These are phyloP conservation scores for Jackrogersella multiformis DNA, from an alignment of 495 filamentous ascomycete species.

Conservation along the genomic window DNA sequence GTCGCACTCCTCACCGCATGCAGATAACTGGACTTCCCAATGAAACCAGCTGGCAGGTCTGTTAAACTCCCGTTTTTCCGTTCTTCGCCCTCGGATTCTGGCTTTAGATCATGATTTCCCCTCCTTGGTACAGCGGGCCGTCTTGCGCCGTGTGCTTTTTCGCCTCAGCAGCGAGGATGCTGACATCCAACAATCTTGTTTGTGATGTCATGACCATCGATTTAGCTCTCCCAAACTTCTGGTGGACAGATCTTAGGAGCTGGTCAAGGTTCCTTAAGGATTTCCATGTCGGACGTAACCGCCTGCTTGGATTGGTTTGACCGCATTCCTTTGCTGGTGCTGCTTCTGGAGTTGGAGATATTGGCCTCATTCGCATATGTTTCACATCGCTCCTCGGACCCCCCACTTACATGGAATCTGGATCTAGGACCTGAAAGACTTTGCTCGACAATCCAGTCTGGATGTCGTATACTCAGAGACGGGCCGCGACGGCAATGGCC, in stretches of 20 bases:
- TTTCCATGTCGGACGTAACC: constrained; percentile 40
- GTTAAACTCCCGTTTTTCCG: constrained; percentile 68
- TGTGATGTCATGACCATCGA: constrained; percentile 40
- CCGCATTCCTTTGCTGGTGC: constrained; percentile 50
- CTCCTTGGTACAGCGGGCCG: constrained; percentile 48
- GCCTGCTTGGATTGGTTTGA: constrained; percentile 48
- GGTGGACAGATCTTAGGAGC: constrained; percentile 45
- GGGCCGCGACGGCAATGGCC: constrained; percentile 88
- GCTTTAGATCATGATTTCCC: constrained; percentile 47
- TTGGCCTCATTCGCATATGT: constrained; percentile 55
- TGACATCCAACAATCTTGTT: constrained; percentile 34
- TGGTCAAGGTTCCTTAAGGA: constrained; percentile 43
- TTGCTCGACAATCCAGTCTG: constrained; percentile 93
- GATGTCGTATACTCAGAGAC: constrained; percentile 99
- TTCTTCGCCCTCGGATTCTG: constrained; percentile 62
- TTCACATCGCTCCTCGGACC: constrained; percentile 53
- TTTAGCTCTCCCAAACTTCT: constrained; percentile 41
- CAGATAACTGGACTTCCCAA: constrained; percentile 93
- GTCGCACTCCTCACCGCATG: constrained; percentile 96
- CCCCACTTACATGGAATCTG: constrained; percentile 65
- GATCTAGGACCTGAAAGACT: constrained; percentile 98
- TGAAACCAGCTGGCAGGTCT: constrained; percentile 99
- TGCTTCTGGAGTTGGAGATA: constrained; percentile 55
- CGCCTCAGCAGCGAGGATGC: constrained; percentile 40
- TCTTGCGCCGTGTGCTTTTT: constrained; percentile 41